Percentiles rank a stretch among this genome's conserved stretches.
Conservation (phyloP, 768 basidiomycete genomes). For the Cystobasidiopsis lactophilus region DNA sequence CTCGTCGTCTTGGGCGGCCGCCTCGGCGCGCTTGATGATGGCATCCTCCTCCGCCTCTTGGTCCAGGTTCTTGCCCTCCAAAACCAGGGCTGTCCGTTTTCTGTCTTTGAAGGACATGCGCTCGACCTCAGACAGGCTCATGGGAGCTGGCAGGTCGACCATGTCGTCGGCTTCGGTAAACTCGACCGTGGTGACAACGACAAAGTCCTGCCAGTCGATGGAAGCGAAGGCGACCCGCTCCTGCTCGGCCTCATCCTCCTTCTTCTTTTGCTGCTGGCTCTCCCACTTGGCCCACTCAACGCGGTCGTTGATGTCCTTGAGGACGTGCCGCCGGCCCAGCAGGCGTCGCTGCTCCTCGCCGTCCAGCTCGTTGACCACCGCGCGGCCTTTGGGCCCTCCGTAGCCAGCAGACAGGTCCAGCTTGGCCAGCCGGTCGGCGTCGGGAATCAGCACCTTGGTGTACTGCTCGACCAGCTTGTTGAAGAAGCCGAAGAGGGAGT, state of each 20-base stretch:
- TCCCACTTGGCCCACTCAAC: constrained; percentile 76
- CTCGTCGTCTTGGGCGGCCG: constrained; percentile 53
- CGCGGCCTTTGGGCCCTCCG: constrained; percentile 26
- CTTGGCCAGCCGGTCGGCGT: constrained; percentile 46
- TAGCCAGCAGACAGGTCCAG: constrained; percentile 44
- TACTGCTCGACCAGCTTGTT: constrained; percentile 95
- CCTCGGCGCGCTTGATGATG: constrained; percentile 35
- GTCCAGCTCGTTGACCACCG: neutral
- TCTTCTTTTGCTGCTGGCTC: constrained; percentile 56
- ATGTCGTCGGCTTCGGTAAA: constrained; percentile 81
- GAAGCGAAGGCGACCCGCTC: constrained; percentile 83
- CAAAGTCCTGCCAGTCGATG: constrained; percentile 99
- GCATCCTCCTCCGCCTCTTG: constrained; percentile 29
- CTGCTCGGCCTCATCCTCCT: constrained; percentile 83
- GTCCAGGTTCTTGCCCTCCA: constrained; percentile 40
- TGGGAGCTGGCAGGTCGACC: constrained; percentile 75
- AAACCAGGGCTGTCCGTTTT: constrained; percentile 93
- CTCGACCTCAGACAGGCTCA: constrained; percentile 82
- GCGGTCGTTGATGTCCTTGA: constrained; percentile 51
- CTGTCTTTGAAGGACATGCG: constrained; percentile 94
- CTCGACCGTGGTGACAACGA: constrained; percentile 91
- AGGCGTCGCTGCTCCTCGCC: neutral
- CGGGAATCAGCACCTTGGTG: constrained; percentile 66
- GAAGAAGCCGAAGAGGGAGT: constrained; percentile 90
- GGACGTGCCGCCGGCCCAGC: constrained; percentile 40